phyloP scores from a whole-genome alignment of 108 stramenopile species.

The Epithemia pelagica region DNA sequence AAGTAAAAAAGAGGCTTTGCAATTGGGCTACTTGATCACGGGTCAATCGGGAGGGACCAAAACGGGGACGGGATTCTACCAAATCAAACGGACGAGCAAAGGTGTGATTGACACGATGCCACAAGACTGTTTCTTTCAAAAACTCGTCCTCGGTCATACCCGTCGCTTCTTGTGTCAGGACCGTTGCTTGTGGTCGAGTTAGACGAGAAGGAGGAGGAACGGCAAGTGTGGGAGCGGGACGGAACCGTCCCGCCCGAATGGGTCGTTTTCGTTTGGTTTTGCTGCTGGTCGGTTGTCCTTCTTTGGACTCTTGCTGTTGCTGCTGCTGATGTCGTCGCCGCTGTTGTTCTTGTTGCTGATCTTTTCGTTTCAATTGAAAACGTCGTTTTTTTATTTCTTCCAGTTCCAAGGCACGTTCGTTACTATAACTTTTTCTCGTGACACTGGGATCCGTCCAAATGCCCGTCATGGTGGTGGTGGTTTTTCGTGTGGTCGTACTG shows the following conservation, averaged over 20 bases:
- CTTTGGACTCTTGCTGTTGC: too few relatives aligned
- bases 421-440: not conserved
- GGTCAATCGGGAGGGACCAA: constrained; percentile 2
- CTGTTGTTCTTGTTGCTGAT: not conserved
- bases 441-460: too few relatives aligned
- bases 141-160: constrained; percentile 12
- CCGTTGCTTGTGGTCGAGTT: not conserved
- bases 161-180: not conserved
- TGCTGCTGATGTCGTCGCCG: too few relatives aligned
- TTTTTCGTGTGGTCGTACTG: too few relatives aligned
- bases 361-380: not conserved
- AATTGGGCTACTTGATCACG: constrained; percentile 8
- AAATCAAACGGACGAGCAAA: constrained; percentile 7
- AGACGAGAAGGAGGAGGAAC: too few relatives aligned
- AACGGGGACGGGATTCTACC: constrained; percentile 12
- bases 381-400: not conserved
- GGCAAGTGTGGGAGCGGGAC: too few relatives aligned
- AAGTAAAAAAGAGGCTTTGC: constrained; percentile 21
- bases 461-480: too few relatives aligned
- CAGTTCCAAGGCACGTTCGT: not conserved
- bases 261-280: too few relatives aligned
- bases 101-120: constrained; percentile 16
- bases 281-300: too few relatives aligned
- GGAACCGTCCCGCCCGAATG: too few relatives aligned
- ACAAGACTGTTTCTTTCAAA: constrained; percentile 1